Percentiles rank a stretch among this genome's conserved stretches.
phyloP scores from a whole-genome alignment of 805 yeast genomes.

The Wickerhamomyces bovis region DNA sequence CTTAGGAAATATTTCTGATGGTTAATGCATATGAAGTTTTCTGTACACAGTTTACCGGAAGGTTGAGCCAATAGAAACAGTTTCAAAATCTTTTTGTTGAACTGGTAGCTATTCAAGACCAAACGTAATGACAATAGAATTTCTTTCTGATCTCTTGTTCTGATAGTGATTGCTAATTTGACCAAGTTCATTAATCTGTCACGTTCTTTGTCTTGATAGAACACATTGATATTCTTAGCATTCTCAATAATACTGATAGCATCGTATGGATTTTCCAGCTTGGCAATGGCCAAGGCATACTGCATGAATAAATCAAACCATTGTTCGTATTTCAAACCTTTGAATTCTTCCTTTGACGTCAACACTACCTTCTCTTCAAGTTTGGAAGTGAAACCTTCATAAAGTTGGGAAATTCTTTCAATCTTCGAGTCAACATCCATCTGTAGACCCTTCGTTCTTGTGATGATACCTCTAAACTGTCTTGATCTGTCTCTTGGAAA shows the following conservation, averaged over 20 bases:
- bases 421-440: slow-evolving; percentile 69
- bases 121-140: slow-evolving; percentile 55
- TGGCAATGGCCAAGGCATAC: slow-evolving; percentile 62
- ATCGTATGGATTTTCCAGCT: slow-evolving; percentile 50
- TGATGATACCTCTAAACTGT: slow-evolving; percentile 60
- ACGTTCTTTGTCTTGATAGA: slow-evolving; percentile 56
- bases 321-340: slow-evolving; percentile 69
- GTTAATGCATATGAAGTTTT: slow-evolving; percentile 64
- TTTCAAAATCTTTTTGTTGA: slow-evolving; percentile 61
- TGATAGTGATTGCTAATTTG: slow-evolving; percentile 52
- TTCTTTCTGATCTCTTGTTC: slow-evolving; percentile 44
- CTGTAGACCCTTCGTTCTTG: slow-evolving; percentile 53
- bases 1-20: slow-evolving; percentile 88
- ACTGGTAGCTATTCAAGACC: slow-evolving; percentile 64
- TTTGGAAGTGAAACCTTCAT: slow-evolving; percentile 45
- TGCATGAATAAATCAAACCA: slow-evolving; percentile 88
- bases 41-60: slow-evolving; percentile 53
- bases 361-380: slow-evolving; percentile 33
- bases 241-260: slow-evolving; percentile 67
- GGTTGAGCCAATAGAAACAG: slow-evolving; percentile 63
- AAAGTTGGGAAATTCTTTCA: slow-evolving; percentile 58
- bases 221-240: slow-evolving; percentile 75
- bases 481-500: slow-evolving; percentile 73
- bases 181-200: slow-evolving; percentile 58
- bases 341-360: slow-evolving; percentile 52